phyloP scores from a whole-genome alignment of 257 asterid species.

The Lantana camara region DNA sequence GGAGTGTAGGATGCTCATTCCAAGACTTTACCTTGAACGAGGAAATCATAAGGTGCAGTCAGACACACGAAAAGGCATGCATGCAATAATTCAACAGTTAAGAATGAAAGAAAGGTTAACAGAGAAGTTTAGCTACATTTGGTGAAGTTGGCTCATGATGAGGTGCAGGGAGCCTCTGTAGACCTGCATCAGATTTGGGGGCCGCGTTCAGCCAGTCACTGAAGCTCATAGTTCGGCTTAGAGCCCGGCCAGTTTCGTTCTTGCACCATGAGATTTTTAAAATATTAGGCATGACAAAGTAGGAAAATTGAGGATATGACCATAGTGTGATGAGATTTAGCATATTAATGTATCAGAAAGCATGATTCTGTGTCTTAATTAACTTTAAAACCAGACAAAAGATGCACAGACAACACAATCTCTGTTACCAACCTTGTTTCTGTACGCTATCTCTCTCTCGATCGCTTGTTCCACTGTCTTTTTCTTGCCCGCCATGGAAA shows the following conservation, averaged over 20 bases:
- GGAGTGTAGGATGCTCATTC: not conserved
- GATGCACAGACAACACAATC: no score
- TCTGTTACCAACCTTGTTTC: no score
- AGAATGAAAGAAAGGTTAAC: not conserved
- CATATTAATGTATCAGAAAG: no score
- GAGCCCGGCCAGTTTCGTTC: not conserved
- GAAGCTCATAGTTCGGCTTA: conserved; percentile 2
- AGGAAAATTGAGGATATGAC: not conserved
- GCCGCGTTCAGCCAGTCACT: conserved; percentile 7
- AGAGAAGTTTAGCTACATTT: not conserved
- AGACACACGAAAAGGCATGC: not conserved
- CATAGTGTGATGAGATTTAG: not conserved
- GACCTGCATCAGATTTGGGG: conserved; percentile 5
- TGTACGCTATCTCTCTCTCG: conserved; percentile 28
- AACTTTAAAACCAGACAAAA: no score
- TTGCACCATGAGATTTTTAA: conserved; percentile 6
- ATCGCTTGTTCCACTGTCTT: conserved; percentile 29
- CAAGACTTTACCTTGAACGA: conserved; percentile 29
- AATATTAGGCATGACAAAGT: not conserved
- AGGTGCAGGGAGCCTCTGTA: not conserved
- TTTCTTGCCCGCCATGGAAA: conserved; percentile 8
- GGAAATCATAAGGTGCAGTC: not conserved
- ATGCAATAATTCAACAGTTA: not conserved
- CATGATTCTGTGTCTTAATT: no score
- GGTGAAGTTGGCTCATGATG: conserved; percentile 1